Conservation (phyloP, 306 rosid genomes). For the Castanospermum australe region DNA sequence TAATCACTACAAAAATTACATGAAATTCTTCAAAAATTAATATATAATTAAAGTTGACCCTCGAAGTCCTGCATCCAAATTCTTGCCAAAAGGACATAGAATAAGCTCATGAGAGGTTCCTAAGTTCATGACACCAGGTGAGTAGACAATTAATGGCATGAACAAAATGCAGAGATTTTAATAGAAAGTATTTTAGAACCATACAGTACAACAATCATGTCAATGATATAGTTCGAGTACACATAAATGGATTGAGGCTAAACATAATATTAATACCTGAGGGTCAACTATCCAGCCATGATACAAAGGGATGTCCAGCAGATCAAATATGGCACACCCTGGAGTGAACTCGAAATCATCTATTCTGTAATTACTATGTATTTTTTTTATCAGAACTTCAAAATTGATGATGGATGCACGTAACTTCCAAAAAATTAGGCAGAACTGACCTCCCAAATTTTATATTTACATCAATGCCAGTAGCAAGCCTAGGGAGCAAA, state of each 20-base stretch:
- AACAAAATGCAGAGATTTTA: not conserved
- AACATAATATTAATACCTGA: constrained; percentile 69
- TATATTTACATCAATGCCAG: constrained; percentile 98
- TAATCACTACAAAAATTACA: not conserved
- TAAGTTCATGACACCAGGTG: not conserved
- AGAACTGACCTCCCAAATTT: constrained; percentile 74
- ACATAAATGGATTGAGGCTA: constrained; percentile 5
- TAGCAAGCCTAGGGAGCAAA: constrained; percentile 94
- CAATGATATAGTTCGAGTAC: not conserved
- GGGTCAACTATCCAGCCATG: constrained; percentile 99
- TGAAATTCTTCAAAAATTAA: not conserved
- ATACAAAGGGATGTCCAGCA: constrained; percentile 92
- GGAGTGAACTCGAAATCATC: constrained; percentile 93
- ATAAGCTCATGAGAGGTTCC: not conserved
- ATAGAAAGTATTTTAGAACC: not conserved
- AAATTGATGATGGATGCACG: constrained; percentile 24
- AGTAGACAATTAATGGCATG: not conserved
- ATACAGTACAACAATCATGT: not conserved
- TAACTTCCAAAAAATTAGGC: not conserved
- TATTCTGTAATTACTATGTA: constrained; percentile 60
- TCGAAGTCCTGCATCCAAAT: not conserved
- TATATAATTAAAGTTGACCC: not conserved
- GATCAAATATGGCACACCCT: constrained; percentile 97
- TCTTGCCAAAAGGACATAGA: not conserved
- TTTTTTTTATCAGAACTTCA: constrained; percentile 31